Base-by-base conservation (phyloP, 164 flowering plant species). In the Brasenia schreberi region DNA sequence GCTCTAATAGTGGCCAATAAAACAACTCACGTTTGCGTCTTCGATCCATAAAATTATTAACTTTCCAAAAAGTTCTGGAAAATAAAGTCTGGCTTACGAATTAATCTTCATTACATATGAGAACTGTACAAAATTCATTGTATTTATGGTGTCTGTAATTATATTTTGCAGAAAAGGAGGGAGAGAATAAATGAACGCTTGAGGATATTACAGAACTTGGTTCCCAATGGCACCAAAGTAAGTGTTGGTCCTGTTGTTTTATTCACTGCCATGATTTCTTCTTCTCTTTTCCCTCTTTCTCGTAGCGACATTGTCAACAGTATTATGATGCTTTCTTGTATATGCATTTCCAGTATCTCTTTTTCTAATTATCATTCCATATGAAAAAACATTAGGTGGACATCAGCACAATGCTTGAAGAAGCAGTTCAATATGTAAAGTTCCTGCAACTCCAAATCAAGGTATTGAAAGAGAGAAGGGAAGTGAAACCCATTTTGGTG, bases 401-500 rank as follows among this genome's bases (percentile, higher is more conserved):
- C 66, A 91, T 94, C 59, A 91, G 99, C 74, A 94, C 99, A 72
- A 91, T 94, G 99, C 91, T 94, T 11, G 99, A 94, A 83, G 99
- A 94, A 64, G 99, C 96, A 43, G 96, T 89, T 63, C 84, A 89
- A 49, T 94, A 94, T 74, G 98, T 94, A 23, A 94, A 94, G 81
- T 91, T 94, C 71, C 75, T 94, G 79, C 96, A 94, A 82, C 90
- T 90, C 62, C 98, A 90, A 74, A 94, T 94, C 71, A 90, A 88
- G 97, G 98, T 93, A 82, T 62, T 1, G 62, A 74, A 64, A 72
- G 64, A 63, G n/a, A 4, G 52, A 16, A 33, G 39, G 4, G 39
- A 33, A 33, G 39, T 33, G 39, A 33, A 33, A 33, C 4, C 39
- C 39, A 33, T 33, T 23, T 23, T 33, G 39, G 39, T 33, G 39